Evolutionary conservation across 805 yeast genomes (phyloP).

Genomic region (Yarrowia divulgata): DNA sequence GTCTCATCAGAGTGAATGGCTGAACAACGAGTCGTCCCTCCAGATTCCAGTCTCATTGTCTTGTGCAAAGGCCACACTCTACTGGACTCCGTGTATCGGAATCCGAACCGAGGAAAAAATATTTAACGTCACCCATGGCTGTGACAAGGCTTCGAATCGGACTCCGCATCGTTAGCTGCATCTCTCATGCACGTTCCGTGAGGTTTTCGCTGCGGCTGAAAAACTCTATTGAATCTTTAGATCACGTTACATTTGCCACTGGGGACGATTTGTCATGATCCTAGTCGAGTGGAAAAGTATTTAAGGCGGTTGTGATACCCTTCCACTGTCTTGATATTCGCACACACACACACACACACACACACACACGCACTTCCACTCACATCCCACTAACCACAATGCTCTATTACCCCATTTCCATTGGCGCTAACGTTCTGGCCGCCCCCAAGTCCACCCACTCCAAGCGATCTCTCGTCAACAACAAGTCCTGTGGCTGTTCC

Average conservation of each 20-base stretch:
- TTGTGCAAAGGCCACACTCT: too few species aligned
- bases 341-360: background rate
- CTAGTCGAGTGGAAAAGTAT: background rate
- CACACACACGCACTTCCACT: background rate
- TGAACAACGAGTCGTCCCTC: too few species aligned
- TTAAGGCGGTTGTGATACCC: background rate
- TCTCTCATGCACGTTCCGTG: background rate
- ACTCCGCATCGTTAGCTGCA: slow-evolving; percentile 7
- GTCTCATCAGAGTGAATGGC: too few species aligned
- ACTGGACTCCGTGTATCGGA: background rate
- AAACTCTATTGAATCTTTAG: background rate
- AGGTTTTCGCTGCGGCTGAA: slow-evolving; percentile 14
- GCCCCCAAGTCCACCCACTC: slow-evolving; percentile 10
- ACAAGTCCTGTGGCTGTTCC: background rate
- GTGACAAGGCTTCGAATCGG: background rate
- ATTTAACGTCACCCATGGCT: background rate
- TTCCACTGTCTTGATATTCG: background rate
- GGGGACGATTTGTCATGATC: background rate
- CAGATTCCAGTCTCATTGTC: too few species aligned
- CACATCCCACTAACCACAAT: background rate
- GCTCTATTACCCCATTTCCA: slow-evolving; percentile 8
- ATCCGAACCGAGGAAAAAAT: slow-evolving; percentile 1
- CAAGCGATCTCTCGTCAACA: slow-evolving; percentile 8
- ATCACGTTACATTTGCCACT: slow-evolving; percentile 4
- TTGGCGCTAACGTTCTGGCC: slow-evolving; percentile 2